Evolutionary conservation across 2,329 filamentous ascomycete genomes (phyloP).

Genomic region (Parascedosporium putredinis): DNA sequence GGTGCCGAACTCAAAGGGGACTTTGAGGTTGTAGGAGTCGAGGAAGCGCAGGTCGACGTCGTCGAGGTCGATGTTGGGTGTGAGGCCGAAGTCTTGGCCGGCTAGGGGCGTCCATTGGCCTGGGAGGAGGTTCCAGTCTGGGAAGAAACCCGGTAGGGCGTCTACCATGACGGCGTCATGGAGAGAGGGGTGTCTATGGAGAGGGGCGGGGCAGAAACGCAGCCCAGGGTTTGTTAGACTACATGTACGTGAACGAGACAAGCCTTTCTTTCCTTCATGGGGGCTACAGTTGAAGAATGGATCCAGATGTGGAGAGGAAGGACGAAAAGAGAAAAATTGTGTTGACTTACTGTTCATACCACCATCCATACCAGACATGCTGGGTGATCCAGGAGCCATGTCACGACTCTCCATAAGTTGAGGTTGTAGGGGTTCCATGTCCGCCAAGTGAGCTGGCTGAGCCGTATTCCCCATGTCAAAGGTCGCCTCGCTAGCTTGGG

Average conservation of each 20-base stretch:
- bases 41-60: constrained; percentile 22
- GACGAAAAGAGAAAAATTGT: background rate
- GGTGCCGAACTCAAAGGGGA: constrained; percentile 19
- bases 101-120: constrained; percentile 9
- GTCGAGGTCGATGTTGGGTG: constrained; percentile 17
- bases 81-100: background rate
- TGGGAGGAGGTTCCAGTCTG: constrained; percentile 14
- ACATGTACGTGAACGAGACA: too few relatives aligned
- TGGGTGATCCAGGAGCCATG: too few relatives aligned
- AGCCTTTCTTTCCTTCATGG: too few relatives aligned
- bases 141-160: constrained; percentile 7
- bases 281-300: background rate
- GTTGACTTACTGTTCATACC: too few relatives aligned
- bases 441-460: background rate
- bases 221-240: too few relatives aligned
- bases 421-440: background rate
- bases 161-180: background rate
- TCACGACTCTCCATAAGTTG: background rate
- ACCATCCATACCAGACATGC: background rate
- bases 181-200: background rate
- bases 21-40: constrained; percentile 19
- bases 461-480: background rate
- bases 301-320: background rate
- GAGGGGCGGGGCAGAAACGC: too few relatives aligned
- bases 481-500: background rate